A percentile compares a stretch with the other conserved stretches of the same genome.
phyloP scores from a whole-genome alignment of 352 stramenopile species.

The Globisporangium recalcitrans region DNA sequence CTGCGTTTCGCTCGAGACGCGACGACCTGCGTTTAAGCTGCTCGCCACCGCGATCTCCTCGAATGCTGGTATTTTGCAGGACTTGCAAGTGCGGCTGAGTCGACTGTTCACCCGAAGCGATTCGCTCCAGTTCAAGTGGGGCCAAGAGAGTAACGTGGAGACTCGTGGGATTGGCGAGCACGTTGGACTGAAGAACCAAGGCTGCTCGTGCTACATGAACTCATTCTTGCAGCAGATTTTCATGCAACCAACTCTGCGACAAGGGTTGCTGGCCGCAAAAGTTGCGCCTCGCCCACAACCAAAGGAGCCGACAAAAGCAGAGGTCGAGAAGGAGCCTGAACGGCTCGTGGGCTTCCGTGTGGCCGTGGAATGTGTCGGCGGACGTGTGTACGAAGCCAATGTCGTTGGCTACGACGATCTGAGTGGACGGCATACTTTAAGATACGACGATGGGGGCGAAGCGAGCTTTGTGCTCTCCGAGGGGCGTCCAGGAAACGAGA shows the following conservation, averaged over 20 bases:
- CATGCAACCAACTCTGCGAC: conserved; percentile 77
- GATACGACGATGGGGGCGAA: conserved; percentile 88
- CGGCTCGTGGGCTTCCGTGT: conserved; percentile 76
- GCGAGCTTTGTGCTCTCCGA: conserved; percentile 87
- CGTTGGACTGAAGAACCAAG: conserved; percentile 97
- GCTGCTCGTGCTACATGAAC: conserved; percentile 99
- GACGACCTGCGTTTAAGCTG: conserved; percentile 76
- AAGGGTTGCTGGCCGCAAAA: conserved; percentile 72
- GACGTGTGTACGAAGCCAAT: conserved; percentile 90
- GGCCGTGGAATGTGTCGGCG: conserved; percentile 91
- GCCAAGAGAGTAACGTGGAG: conserved; percentile 80
- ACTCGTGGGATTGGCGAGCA: conserved; percentile 76
- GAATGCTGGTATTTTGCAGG: conserved; percentile 50
- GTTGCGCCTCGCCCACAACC: conserved; percentile 48
- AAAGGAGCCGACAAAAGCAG: conserved; percentile 79
- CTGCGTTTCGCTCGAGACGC: conserved; percentile 72
- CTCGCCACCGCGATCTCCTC: conserved; percentile 75
- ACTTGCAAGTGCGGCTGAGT: conserved; percentile 49
- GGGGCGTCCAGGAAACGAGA: conserved; percentile 94
- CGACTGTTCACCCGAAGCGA: conserved; percentile 62
- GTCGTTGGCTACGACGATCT: conserved; percentile 86
- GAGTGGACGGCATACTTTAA: conserved; percentile 72
- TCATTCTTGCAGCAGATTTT: conserved; percentile 98
- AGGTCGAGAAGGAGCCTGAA: conserved; percentile 82
- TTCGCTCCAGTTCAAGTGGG: conserved; percentile 66